These are phyloP conservation scores for Fraxinus albicans DNA, from an alignment of 305 asterid species.

Conservation along the genomic window DNA sequence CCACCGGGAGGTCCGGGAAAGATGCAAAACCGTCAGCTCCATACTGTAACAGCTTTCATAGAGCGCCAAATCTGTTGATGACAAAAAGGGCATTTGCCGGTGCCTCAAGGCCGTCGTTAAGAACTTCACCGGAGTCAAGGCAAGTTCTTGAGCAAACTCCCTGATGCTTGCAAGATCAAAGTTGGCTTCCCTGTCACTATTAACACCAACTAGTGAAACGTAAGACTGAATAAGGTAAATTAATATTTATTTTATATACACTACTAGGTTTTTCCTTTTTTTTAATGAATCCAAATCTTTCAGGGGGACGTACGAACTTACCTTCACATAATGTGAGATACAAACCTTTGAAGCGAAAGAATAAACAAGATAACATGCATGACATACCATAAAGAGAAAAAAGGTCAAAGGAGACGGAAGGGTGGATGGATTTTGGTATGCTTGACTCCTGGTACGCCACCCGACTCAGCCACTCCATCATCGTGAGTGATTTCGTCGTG, in stretches of 20 bases:
- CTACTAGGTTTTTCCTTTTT: not conserved
- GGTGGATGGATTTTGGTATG: constrained; percentile 1
- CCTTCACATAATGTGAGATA: not conserved
- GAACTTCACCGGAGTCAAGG: constrained; percentile 53
- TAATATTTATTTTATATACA: too few species aligned
- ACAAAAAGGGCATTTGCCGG: constrained; percentile 58
- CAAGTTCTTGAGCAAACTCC: constrained; percentile 49
- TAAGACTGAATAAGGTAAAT: constrained; percentile 16
- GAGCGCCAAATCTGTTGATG: constrained; percentile 39
- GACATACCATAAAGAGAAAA: not conserved
- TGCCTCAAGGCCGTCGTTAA: constrained; percentile 56
- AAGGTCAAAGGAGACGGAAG: not conserved
- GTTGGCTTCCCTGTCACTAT: constrained; percentile 62
- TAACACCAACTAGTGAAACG: constrained; percentile 50
- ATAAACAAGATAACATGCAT: not conserved
- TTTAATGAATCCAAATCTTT: not conserved
- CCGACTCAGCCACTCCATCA: not conserved
- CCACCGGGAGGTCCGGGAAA: constrained; percentile 36
- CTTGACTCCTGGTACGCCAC: constrained; percentile 4
- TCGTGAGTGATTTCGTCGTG: not conserved
- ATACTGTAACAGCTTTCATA: constrained; percentile 33
- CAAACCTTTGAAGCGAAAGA: not conserved
- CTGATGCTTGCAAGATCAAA: constrained; percentile 45
- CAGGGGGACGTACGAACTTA: not conserved
- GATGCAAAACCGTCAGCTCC: constrained; percentile 27